A percentile compares a stretch with the other conserved stretches of the same genome.
Conservation (phyloP, 2,329 filamentous ascomycete species). For the Metarhizium humberi region DNA sequence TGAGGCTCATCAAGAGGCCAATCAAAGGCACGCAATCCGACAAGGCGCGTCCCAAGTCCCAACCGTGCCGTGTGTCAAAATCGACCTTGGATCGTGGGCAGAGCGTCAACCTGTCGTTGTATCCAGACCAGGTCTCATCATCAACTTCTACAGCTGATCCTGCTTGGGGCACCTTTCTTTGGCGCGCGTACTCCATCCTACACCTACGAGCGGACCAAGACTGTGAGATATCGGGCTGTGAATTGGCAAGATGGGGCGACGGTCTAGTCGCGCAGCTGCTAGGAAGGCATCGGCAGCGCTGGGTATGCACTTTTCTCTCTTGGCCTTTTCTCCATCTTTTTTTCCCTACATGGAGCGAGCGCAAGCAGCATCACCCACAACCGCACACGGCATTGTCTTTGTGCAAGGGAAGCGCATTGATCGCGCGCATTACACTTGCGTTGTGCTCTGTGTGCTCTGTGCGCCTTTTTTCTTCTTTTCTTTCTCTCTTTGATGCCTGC, state of each 20-base stretch:
- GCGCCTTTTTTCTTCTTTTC: not conserved
- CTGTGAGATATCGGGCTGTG: not conserved
- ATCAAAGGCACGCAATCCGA: conserved; percentile 13
- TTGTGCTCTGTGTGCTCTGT: not conserved
- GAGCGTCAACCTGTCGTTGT: not conserved
- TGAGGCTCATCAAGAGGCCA: conserved; percentile 11
- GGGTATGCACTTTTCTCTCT: conserved; percentile 26
- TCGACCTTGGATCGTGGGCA: not conserved
- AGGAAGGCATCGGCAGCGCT: conserved; percentile 44
- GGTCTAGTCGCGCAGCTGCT: conserved; percentile 44
- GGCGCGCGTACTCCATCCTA: not conserved
- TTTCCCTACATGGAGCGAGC: not conserved
- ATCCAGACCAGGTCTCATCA: not conserved
- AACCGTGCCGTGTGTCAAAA: conserved; percentile 8
- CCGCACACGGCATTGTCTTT: not conserved
- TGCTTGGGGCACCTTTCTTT: not conserved
- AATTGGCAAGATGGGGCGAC: conserved; percentile 24
- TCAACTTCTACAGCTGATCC: not conserved
- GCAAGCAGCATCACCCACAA: not conserved
- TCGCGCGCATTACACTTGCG: not conserved
- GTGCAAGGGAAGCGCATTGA: not conserved
- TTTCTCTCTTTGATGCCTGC: not conserved
- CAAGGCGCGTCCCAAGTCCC: conserved; percentile 16
- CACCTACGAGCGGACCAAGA: not conserved
- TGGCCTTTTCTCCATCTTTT: not conserved